These are phyloP conservation scores for Articulospora tetracladia DNA, from an alignment of 495 filamentous ascomycete genomes.

Conservation along the genomic window DNA sequence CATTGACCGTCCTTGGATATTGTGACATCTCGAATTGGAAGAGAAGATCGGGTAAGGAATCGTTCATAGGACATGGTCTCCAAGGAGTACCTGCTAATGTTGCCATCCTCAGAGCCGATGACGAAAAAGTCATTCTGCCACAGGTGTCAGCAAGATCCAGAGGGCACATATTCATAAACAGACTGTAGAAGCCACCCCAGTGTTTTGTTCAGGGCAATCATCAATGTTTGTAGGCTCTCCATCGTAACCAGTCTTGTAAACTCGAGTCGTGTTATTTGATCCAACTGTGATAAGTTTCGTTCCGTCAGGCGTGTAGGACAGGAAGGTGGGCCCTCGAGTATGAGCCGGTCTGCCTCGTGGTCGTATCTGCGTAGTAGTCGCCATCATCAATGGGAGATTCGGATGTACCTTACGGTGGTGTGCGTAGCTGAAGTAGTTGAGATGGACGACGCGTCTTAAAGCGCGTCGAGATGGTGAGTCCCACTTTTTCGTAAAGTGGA, in stretches of 20 bases:
- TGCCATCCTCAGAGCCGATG: slow-evolving; percentile 87
- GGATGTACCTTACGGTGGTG: not conserved
- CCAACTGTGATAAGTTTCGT: slow-evolving; percentile 75
- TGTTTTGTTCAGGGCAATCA: slow-evolving; percentile 76
- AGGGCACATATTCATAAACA: not conserved
- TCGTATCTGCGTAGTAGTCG: slow-evolving; percentile 42
- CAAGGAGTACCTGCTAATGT: slow-evolving; percentile 81
- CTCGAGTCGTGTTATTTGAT: slow-evolving; percentile 82
- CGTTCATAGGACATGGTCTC: slow-evolving; percentile 70
- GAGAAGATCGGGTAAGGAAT: slow-evolving; percentile 73
- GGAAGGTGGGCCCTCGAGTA: slow-evolving; percentile 47
- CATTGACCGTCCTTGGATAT: slow-evolving; percentile 80
- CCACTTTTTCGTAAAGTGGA: slow-evolving; percentile 4
- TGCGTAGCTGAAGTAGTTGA: slow-evolving; percentile 8
- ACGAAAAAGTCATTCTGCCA: slow-evolving; percentile 78
- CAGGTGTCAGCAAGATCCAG: slow-evolving; percentile 3
- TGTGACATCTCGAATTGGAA: slow-evolving; percentile 82
- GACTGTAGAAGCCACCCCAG: slow-evolving; percentile 65
- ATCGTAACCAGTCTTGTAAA: slow-evolving; percentile 86
- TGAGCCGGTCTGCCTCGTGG: slow-evolving; percentile 48
- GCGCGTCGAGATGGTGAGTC: slow-evolving; percentile 15
- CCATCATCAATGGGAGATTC: slow-evolving; percentile 31
- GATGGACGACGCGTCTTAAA: not conserved
- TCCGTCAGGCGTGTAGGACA: slow-evolving; percentile 53
- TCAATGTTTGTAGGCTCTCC: slow-evolving; percentile 90